These are phyloP conservation scores for Aspergillus nomiae DNA, from an alignment of 2,329 filamentous ascomycete species.

Conservation along the genomic window DNA sequence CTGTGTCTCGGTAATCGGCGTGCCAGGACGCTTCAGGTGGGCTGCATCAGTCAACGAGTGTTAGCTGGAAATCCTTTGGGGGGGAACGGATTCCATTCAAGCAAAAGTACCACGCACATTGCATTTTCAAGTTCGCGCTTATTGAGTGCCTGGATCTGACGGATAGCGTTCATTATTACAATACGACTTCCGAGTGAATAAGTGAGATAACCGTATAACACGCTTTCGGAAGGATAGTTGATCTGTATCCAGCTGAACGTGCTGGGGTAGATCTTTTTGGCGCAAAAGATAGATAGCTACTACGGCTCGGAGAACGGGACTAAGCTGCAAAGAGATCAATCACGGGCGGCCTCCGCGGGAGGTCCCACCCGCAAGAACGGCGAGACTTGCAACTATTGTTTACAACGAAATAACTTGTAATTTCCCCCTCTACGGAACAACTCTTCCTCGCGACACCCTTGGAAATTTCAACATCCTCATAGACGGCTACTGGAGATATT, in stretches of 20 bases:
- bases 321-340: slow-evolving; percentile 14
- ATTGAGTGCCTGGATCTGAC: slow-evolving; percentile 89
- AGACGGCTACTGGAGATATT: background rate
- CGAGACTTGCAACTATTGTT: slow-evolving; percentile 16
- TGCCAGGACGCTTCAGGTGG: slow-evolving; percentile 91
- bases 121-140: slow-evolving; percentile 90
- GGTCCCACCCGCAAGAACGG: slow-evolving; percentile 20
- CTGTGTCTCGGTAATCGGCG: slow-evolving; percentile 94
- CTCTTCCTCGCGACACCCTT: background rate
- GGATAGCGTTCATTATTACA: slow-evolving; percentile 82
- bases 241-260: background rate
- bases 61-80: slow-evolving; percentile 10
- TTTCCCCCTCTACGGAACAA: slow-evolving; percentile 7
- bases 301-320: background rate
- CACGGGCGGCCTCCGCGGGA: slow-evolving; percentile 22
- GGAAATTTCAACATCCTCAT: background rate
- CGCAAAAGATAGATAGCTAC: background rate
- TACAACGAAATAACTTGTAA: slow-evolving; percentile 9
- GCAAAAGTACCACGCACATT: slow-evolving; percentile 57
- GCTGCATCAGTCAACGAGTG: slow-evolving; percentile 46
- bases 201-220: background rate
- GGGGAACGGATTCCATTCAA: background rate
- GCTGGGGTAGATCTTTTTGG: background rate
- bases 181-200: background rate
- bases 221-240: background rate